Evolutionary conservation across 208 protist species (phyloP).

Genomic region (Wallacemonas sp.): DNA sequence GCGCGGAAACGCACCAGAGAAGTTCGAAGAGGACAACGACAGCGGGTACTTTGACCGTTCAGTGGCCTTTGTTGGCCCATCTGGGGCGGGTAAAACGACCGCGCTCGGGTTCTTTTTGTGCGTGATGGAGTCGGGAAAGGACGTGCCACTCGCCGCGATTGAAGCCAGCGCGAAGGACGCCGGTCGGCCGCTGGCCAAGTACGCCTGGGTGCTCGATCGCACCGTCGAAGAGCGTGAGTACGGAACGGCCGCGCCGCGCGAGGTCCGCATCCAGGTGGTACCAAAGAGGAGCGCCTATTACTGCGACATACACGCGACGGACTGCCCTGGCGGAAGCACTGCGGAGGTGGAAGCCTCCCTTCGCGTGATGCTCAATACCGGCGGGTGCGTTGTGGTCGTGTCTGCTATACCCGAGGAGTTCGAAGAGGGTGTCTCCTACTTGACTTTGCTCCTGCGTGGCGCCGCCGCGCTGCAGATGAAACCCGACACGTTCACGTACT

Average conservation of each 20-base stretch:
- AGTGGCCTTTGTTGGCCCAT: constrained; percentile 4
- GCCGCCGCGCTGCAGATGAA: not conserved
- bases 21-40: not conserved
- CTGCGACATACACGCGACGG: not conserved
- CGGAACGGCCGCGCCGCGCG: constrained; percentile 2
- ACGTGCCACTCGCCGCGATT: not conserved
- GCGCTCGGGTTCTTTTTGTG: not conserved
- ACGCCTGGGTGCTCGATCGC: constrained; percentile 10
- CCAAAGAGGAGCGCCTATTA: not conserved
- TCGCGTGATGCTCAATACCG: not conserved
- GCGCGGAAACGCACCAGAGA: constrained; percentile 4
- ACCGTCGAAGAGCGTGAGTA: not conserved
- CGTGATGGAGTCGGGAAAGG: not conserved
- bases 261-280: not conserved
- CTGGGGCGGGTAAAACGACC: constrained; percentile 4
- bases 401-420: not conserved
- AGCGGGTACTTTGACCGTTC: not conserved
- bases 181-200: not conserved
- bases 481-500: not conserved
- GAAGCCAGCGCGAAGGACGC: constrained; percentile 3
- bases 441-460: not conserved
- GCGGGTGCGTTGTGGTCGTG: not conserved
- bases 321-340: not conserved
- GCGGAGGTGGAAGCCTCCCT: not conserved
- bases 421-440: not conserved